Evolutionary conservation across 306 rosid species (phyloP), one percentile per base, ranked within the genome.

Genomic region (Herpetospermum pedunculosum): DNA sequence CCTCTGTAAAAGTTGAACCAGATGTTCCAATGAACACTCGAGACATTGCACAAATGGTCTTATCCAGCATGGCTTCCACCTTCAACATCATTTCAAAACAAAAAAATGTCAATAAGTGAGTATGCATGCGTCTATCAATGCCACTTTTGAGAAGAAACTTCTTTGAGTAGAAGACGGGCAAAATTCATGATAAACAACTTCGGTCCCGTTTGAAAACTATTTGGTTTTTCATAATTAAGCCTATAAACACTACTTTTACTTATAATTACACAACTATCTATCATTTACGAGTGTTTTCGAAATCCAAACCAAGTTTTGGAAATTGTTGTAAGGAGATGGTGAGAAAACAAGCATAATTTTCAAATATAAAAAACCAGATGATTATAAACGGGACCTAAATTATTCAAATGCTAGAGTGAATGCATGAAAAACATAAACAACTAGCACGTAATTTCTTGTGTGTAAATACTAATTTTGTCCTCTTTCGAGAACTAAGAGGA

Each of bases 51-150:
- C 96, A 89, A 72, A 93, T 89, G 8, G 97, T 89, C 84, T 93
- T 93, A 81, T 94, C 98, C 75, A 91, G 70, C 98, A 94, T 94
- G 72, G 98, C 97, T 79, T 94, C 98, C 74, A 93, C 98, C 98
- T 93, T 76, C 44, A 58, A 23, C 37, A 49, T 46, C 15, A 71
- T n/a, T 72, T 50, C 58, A 35, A 37, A 37, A 34, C 26, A 60
- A 35, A 63, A 62, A 53, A 0, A n/a, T n/a, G 32, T 15, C 15
- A 53, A 19, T 23, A 4, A 49, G 23, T n/a, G 8, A 50, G 57
- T 50, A n/a, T n/a, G n/a, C n/a, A n/a, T n/a, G n/a, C n/a, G 18
- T 13, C 49, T 44, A 44, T 13, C 8, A 4, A 53, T 53, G 21
- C 59, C 8, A 53, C 15, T 21, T 53, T 8, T 21, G 6, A 53